Conservation (phyloP, 176 grass and related monocot species). For the Hordeum marinum region DNA sequence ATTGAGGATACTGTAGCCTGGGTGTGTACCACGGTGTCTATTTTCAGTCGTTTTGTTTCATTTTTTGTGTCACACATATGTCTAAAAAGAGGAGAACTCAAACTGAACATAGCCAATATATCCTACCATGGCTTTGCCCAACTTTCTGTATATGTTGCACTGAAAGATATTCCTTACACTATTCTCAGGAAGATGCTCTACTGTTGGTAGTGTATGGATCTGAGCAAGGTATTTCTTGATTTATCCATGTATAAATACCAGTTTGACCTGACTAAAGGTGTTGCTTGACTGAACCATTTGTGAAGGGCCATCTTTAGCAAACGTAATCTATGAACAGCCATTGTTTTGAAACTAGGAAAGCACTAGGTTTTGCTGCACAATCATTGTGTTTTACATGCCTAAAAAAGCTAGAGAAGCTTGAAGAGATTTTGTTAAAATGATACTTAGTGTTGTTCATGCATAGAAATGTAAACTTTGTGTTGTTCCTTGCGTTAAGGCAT, state of each 20-base stretch:
- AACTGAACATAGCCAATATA: neutral
- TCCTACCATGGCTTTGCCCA: neutral
- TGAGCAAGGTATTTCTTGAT: neutral
- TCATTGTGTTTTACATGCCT: neutral
- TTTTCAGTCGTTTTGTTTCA: slow-evolving; percentile 26
- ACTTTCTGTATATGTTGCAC: neutral
- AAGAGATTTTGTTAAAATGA: neutral
- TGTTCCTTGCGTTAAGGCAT: neutral
- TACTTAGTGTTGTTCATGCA: too few species aligned
- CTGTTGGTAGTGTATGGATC: neutral
- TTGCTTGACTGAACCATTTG: neutral
- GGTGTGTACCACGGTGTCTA: slow-evolving; percentile 18
- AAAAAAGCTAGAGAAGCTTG: neutral
- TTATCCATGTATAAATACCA: neutral
- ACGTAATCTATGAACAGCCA: neutral
- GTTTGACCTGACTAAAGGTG: neutral
- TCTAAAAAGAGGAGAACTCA: slow-evolving; percentile 24
- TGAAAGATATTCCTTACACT: neutral
- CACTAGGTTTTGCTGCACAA: neutral
- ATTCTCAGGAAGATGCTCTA: neutral
- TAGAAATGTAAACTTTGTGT: too few species aligned
- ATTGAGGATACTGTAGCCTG: neutral
- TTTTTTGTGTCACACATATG: slow-evolving; percentile 35
- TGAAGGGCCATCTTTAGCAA: neutral
- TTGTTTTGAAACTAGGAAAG: neutral